phyloP scores from a whole-genome alignment of 2,329 filamentous ascomycete genomes.

The Rutstroemia sp. region DNA sequence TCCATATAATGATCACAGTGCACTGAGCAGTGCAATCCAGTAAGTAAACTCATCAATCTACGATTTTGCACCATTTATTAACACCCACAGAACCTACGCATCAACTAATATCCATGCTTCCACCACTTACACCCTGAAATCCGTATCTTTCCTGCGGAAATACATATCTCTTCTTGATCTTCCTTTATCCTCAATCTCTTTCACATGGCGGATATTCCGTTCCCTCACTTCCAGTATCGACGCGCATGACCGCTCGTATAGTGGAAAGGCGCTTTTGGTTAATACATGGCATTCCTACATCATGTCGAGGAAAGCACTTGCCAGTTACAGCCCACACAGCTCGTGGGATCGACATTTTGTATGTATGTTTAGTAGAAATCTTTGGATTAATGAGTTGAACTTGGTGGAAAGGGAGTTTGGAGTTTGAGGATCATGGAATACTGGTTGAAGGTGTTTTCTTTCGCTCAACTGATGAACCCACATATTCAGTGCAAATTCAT shows the following conservation, averaged over 20 bases:
- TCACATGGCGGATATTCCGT: conserved; percentile 18
- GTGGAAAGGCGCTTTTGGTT: conserved; percentile 30
- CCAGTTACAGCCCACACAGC: conserved; percentile 34
- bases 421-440: no score
- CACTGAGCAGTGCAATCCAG: conserved; percentile 34
- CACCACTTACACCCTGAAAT: conserved; percentile 32
- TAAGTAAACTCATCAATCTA: conserved; percentile 15
- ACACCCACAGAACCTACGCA: conserved; percentile 25
- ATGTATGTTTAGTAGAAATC: conserved; percentile 35
- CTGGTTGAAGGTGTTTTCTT: no score
- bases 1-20: conserved; percentile 35
- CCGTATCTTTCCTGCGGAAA: conserved; percentile 31
- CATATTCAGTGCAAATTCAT: no score
- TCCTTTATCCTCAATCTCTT: conserved; percentile 33
- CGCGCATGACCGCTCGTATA: conserved; percentile 9
- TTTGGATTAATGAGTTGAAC: conserved; percentile 33
- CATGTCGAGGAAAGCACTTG: conserved; percentile 32
- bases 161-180: conserved; percentile 34
- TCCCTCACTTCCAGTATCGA: conserved; percentile 15
- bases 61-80: neutral
- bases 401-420: neutral
- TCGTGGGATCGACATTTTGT: conserved; percentile 35
- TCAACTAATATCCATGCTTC: conserved; percentile 27
- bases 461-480: no score
- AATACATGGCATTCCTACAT: conserved; percentile 33